These are phyloP conservation scores for Flaveria trinervia DNA, from an alignment of 129 eudicot species.

Conservation along the genomic window DNA sequence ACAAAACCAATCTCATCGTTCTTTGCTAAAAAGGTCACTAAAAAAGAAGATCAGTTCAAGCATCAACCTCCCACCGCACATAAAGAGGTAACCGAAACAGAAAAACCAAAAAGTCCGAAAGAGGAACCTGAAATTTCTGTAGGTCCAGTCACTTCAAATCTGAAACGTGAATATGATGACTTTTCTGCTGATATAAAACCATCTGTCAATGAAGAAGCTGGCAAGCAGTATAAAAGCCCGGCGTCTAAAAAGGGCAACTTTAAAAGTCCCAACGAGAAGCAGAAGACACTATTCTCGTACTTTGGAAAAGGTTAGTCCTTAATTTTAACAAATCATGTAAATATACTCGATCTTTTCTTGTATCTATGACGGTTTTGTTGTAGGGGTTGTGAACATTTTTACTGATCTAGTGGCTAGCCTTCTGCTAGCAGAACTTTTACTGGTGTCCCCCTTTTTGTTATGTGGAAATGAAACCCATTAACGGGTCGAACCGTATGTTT, in stretches of 20 bases:
- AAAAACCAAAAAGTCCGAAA: constrained; percentile 38
- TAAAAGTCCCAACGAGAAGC: constrained; percentile 51
- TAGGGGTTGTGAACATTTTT: neutral
- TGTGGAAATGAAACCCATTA: neutral
- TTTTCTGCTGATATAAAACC: constrained; percentile 41
- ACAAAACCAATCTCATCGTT: constrained; percentile 69
- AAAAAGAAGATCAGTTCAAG: constrained; percentile 33
- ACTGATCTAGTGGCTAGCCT: neutral
- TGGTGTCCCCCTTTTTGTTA: neutral
- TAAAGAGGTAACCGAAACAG: constrained; percentile 27
- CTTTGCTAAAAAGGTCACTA: constrained; percentile 58
- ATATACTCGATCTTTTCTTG: constrained; percentile 21
- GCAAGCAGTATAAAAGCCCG: constrained; percentile 31
- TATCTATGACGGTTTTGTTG: constrained; percentile 12
- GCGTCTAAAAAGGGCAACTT: constrained; percentile 42
- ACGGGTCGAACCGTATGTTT: neutral
- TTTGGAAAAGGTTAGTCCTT: constrained; percentile 54
- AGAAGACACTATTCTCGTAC: constrained; percentile 67
- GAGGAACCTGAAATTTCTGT: constrained; percentile 49
- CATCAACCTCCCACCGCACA: constrained; percentile 12
- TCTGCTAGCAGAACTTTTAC: constrained; percentile 5
- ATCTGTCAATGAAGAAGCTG: constrained; percentile 27
- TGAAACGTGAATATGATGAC: constrained; percentile 54
- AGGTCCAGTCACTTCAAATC: constrained; percentile 14
- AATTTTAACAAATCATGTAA: constrained; percentile 7